phyloP scores from a whole-genome alignment of 129 eudicot species.

The Ambrosia artemisiifolia region DNA sequence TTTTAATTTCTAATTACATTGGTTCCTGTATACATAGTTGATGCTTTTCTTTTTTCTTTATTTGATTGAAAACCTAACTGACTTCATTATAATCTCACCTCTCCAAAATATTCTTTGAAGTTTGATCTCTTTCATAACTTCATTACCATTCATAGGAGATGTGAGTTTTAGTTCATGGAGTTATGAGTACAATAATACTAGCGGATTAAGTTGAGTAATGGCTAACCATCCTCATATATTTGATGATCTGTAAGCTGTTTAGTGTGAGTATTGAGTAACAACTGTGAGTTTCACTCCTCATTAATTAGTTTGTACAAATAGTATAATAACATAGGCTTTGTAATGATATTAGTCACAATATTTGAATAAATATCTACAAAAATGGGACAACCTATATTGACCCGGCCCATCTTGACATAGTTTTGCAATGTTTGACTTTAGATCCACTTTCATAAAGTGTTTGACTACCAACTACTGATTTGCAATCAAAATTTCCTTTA shows the following conservation, averaged over 20 bases:
- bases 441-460: background rate
- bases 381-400: no score
- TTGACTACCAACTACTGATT: background rate
- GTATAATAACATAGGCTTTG: background rate
- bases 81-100: background rate
- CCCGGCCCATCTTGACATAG: background rate
- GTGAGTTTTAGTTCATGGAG: background rate
- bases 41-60: background rate
- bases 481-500: slow-evolving; percentile 19
- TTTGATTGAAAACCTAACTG: background rate
- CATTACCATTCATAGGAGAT: background rate
- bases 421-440: background rate
- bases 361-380: no score
- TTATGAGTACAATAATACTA: background rate
- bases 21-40: background rate
- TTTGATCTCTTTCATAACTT: background rate
- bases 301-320: no score
- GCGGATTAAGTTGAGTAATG: background rate
- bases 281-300: no score
- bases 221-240: background rate
- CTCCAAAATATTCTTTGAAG: background rate
- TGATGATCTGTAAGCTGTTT: background rate
- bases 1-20: background rate
- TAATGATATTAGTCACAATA: no score
- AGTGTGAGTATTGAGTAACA: background rate